Conservation (phyloP, 208 protist genomes). For the Novymonas esmeraldas region DNA sequence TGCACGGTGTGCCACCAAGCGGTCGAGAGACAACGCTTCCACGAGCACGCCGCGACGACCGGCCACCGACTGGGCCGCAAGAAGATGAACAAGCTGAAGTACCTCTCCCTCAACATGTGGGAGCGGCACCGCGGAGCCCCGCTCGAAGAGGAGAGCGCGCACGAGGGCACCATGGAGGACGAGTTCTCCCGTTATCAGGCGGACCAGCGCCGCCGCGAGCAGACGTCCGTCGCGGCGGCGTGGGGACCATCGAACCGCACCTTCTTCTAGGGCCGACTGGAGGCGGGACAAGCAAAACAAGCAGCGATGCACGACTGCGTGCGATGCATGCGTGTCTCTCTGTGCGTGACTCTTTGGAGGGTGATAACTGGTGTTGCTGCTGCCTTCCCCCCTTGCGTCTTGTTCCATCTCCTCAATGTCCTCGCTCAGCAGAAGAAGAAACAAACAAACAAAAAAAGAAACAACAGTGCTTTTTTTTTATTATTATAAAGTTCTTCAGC, state of each 20-base stretch:
- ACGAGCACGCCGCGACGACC: slow-evolving; percentile 40
- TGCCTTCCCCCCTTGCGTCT: background rate
- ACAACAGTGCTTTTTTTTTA: no score
- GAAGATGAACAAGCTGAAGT: slow-evolving; percentile 79
- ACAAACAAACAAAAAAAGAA: no score
- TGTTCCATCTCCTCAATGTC: no score
- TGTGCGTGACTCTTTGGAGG: background rate
- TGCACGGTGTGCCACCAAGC: slow-evolving; percentile 76
- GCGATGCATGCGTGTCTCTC: background rate
- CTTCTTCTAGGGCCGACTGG: slow-evolving; percentile 8
- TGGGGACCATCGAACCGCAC: slow-evolving; percentile 9
- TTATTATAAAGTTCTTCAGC: no score
- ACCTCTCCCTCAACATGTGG: slow-evolving; percentile 79
- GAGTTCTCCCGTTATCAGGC: slow-evolving; percentile 69
- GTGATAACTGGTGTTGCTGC: background rate
- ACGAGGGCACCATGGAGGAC: slow-evolving; percentile 45
- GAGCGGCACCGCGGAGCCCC: slow-evolving; percentile 71
- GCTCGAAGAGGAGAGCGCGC: slow-evolving; percentile 59
- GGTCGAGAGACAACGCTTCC: slow-evolving; percentile 50
- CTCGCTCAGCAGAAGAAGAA: no score
- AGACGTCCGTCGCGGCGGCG: slow-evolving; percentile 20
- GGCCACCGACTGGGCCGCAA: slow-evolving; percentile 54
- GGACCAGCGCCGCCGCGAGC: slow-evolving; percentile 66
- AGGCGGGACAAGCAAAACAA: no score
- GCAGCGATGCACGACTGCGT: no score